Conservation (phyloP, 2,329 filamentous ascomycete species). For the Metarhizium humberi region DNA sequence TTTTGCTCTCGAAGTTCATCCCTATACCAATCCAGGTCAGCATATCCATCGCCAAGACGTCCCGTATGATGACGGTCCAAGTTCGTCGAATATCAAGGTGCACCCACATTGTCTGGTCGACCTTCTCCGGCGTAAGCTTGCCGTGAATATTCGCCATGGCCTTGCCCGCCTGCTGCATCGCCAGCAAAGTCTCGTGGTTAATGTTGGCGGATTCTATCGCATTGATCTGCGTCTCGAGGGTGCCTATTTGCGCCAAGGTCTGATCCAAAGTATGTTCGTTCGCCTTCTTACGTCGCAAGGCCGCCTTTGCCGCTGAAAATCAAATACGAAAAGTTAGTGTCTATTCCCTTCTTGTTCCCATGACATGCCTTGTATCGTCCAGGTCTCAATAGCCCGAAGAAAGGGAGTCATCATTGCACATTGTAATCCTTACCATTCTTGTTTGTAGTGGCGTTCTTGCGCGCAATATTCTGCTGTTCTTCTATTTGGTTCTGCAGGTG, state of each 20-base stretch:
- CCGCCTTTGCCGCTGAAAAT: conserved; percentile 70
- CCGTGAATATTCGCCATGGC: conserved; percentile 93
- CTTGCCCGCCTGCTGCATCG: conserved; percentile 82
- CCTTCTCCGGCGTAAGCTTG: conserved; percentile 84
- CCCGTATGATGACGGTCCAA: neutral
- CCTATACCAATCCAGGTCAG: conserved; percentile 38
- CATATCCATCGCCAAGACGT: neutral
- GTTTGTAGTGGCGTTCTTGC: conserved; percentile 78
- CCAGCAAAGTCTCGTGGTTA: conserved; percentile 89
- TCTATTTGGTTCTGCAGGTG: conserved; percentile 88
- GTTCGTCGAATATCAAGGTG: neutral
- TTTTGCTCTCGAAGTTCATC: conserved; percentile 88
- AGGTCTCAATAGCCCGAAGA: neutral
- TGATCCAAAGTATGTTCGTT: conserved; percentile 89
- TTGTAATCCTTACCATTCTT: conserved; percentile 63
- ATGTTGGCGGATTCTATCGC: conserved; percentile 97
- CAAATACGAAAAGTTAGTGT: conserved; percentile 11
- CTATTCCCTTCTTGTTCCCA: neutral
- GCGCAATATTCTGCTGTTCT: conserved; percentile 79
- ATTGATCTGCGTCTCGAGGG: conserved; percentile 91
- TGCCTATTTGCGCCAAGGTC: conserved; percentile 80
- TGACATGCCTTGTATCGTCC: conserved; percentile 8
- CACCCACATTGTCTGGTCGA: conserved; percentile 87
- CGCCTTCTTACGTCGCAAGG: conserved; percentile 86
- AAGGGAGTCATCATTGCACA: neutral